Percentiles rank a stretch among this genome's conserved stretches.
Conservation (phyloP, 23 red algal genomes). For the Chondrus crispus region DNA sequence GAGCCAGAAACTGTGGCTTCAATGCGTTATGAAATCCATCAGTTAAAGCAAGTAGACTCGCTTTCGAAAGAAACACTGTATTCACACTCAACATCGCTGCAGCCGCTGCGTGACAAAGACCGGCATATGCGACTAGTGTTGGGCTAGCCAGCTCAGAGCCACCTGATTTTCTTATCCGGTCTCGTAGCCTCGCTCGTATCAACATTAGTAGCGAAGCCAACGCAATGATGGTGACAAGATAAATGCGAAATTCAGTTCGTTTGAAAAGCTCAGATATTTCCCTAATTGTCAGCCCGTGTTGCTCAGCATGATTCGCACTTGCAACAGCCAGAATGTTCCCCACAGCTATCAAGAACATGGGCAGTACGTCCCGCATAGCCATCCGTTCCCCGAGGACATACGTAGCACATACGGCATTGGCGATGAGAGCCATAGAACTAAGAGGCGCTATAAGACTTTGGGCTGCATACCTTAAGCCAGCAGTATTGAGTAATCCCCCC, state of each 20-base stretch:
- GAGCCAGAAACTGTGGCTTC: constrained; percentile 48
- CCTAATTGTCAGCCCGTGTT: constrained; percentile 31
- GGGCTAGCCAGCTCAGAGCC: constrained; percentile 42
- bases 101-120: constrained; percentile 58
- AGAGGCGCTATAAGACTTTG: constrained; percentile 75
- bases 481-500: constrained; percentile 59
- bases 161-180: constrained; percentile 38
- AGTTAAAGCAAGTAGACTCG: constrained; percentile 49
- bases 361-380: constrained; percentile 37
- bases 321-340: constrained; percentile 71
- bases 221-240: constrained; percentile 33
- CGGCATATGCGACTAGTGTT: constrained; percentile 49
- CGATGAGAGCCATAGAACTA: constrained; percentile 54
- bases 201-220: constrained; percentile 31
- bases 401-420: constrained; percentile 66
- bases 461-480: constrained; percentile 59
- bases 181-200: neutral
- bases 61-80: constrained; percentile 66
- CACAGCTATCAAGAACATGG: constrained; percentile 48
- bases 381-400: constrained; percentile 60
- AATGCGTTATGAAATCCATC: constrained; percentile 51
- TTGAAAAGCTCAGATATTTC: constrained; percentile 45
- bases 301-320: constrained; percentile 53
- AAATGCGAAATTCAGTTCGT: constrained; percentile 45
- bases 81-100: constrained; percentile 70